These are phyloP conservation scores for Asterophora parasitica DNA, from an alignment of 768 basidiomycete genomes.

Conservation along the genomic window DNA sequence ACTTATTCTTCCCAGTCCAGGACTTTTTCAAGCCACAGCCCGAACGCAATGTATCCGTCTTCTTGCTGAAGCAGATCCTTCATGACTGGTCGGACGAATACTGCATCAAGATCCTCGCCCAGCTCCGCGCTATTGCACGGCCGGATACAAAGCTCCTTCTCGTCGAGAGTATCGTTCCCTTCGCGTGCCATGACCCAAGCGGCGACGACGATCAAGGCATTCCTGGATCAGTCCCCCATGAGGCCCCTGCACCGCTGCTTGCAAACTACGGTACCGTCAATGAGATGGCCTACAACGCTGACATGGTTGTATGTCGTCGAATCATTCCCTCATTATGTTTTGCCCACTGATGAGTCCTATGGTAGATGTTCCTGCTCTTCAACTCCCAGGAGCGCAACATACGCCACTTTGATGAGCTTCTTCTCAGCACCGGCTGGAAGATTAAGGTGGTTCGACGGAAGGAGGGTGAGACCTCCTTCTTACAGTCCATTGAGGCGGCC, in stretches of 20 bases:
- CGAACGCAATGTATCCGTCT: background rate
- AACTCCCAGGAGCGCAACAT: conserved; percentile 8
- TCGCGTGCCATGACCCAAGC: conserved; percentile 3
- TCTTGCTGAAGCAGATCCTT: background rate
- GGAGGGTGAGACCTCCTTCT: background rate
- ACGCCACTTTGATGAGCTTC: conserved; percentile 1
- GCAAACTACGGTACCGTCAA: conserved; percentile 30
- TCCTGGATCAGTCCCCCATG: conserved; percentile 17
- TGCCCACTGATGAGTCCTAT: background rate
- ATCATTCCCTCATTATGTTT: background rate
- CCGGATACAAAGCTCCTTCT: conserved; percentile 1
- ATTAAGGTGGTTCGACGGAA: background rate
- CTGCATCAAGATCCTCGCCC: background rate
- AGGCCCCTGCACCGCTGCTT: conserved; percentile 27
- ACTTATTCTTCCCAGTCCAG: background rate
- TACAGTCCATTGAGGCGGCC: conserved; percentile 2
- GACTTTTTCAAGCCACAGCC: conserved; percentile 2
- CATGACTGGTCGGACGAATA: conserved; percentile 1
- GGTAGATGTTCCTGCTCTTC: conserved; percentile 2
- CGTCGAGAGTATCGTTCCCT: conserved; percentile 4
- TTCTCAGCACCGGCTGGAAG: conserved; percentile 1
- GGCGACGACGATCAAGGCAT: conserved; percentile 11
- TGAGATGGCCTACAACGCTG: background rate
- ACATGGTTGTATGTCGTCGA: background rate
- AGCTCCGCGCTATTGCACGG: background rate